phyloP scores from a whole-genome alignment of 441 rosid species.

The Melianthus villosus region DNA sequence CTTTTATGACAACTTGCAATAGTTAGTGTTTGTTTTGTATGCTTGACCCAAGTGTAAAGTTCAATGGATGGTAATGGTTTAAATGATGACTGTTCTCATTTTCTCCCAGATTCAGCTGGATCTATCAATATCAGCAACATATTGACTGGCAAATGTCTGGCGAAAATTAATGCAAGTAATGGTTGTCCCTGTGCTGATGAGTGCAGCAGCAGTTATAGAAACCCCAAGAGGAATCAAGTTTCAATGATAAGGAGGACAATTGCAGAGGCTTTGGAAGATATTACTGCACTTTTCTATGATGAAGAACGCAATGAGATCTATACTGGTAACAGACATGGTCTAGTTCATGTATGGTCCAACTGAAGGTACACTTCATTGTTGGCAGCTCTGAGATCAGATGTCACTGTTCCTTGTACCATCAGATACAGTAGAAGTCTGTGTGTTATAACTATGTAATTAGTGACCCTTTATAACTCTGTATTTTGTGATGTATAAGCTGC shows the following conservation, averaged over 20 bases:
- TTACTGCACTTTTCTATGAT: conserved; percentile 78
- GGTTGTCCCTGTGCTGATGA: conserved; percentile 33
- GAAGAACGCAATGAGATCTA: conserved; percentile 95
- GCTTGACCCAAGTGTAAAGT: too few species aligned
- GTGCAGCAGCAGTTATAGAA: conserved; percentile 22
- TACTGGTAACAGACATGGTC: conserved; percentile 71
- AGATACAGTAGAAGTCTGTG: neutral
- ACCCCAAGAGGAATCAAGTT: conserved; percentile 15
- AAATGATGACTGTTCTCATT: too few species aligned
- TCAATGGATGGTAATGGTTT: too few species aligned
- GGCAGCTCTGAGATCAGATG: neutral
- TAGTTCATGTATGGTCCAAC: conserved; percentile 92
- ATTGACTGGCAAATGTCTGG: conserved; percentile 86
- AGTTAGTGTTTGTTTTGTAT: too few species aligned
- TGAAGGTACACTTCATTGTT: conserved; percentile 14
- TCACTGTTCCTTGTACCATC: too few species aligned
- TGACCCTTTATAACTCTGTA: too few species aligned
- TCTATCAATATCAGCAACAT: conserved; percentile 85
- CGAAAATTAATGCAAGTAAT: conserved; percentile 50
- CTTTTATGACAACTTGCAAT: too few species aligned
- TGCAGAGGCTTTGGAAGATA: conserved; percentile 81
- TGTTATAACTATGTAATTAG: neutral
- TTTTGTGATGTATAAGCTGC: too few species aligned
- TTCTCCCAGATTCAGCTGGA: conserved; percentile 85
- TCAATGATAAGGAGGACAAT: conserved; percentile 39